Percentiles rank a stretch among this genome's conserved stretches.
These are phyloP conservation scores for Phalaenopsis aphrodite DNA, from an alignment of 106 monocot species.

Conservation along the genomic window DNA sequence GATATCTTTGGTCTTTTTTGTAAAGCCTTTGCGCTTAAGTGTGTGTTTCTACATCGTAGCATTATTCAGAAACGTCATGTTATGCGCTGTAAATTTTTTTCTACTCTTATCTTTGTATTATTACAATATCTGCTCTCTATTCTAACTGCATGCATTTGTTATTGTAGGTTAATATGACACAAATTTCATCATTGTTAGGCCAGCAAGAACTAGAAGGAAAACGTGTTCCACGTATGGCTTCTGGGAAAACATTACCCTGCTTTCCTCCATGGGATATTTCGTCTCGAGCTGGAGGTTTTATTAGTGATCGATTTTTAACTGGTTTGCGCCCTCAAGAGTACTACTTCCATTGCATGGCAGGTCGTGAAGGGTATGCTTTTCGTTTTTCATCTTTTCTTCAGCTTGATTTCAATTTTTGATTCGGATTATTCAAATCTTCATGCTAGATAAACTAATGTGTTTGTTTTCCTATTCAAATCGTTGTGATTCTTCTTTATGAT, in stretches of 20 bases:
- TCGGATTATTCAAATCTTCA: background rate
- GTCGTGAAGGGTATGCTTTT: constrained; percentile 83
- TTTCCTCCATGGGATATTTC: constrained; percentile 95
- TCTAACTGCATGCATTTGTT: background rate
- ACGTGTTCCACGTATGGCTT: constrained; percentile 85
- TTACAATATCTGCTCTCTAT: background rate
- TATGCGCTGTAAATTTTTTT: background rate
- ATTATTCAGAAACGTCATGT: background rate
- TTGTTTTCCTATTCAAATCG: background rate
- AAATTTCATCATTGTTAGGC: constrained; percentile 91
- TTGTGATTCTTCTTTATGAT: background rate
- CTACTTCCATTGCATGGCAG: constrained; percentile 99
- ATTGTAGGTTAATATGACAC: constrained; percentile 84
- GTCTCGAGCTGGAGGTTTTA: constrained; percentile 79
- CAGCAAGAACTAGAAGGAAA: constrained; percentile 98
- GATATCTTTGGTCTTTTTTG: background rate
- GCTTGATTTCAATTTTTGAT: background rate
- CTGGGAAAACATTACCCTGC: constrained; percentile 94
- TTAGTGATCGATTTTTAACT: constrained; percentile 89
- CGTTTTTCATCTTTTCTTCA: background rate
- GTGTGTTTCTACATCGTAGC: background rate
- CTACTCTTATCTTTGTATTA: background rate
- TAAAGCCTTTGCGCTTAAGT: background rate
- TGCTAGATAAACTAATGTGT: background rate
- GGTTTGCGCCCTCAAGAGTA: constrained; percentile 97